Conservation (phyloP, 305 asterid species). For the Fraxinus velutina region DNA sequence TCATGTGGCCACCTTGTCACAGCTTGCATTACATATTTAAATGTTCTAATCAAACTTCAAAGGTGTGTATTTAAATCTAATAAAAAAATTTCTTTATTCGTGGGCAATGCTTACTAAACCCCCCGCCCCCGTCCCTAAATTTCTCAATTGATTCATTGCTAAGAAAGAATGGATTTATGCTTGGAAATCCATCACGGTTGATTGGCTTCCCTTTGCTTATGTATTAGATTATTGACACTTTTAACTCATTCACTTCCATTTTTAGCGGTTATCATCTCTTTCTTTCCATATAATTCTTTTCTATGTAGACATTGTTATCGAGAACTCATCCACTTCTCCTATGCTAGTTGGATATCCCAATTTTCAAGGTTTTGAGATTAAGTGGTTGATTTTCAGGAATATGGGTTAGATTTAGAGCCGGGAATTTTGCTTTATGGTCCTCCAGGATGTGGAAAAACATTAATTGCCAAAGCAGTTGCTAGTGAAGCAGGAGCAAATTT, state of each 20-base stretch:
- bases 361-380: background rate
- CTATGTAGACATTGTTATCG: background rate
- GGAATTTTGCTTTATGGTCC: slow-evolving; percentile 93
- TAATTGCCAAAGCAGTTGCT: slow-evolving; percentile 94
- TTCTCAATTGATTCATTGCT: too few species aligned
- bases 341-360: background rate
- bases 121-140: too few species aligned
- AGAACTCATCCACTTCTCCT: slow-evolving; percentile 3
- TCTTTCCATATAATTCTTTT: background rate
- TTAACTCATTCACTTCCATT: background rate
- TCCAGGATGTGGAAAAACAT: slow-evolving; percentile 95
- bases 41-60: background rate
- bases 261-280: background rate
- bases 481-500: slow-evolving; percentile 88
- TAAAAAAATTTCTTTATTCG: too few species aligned
- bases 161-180: too few species aligned
- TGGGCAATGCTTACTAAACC: too few species aligned
- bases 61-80: too few species aligned
- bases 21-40: background rate
- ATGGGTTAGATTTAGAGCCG: slow-evolving; percentile 55
- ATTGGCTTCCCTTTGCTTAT: background rate
- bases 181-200: background rate
- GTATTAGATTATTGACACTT: slow-evolving; percentile 14
- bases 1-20: background rate
- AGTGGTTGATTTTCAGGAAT: slow-evolving; percentile 39